Conservation (phyloP, 1,139 yeast species). For the Debaryomyces nepalensis region DNA sequence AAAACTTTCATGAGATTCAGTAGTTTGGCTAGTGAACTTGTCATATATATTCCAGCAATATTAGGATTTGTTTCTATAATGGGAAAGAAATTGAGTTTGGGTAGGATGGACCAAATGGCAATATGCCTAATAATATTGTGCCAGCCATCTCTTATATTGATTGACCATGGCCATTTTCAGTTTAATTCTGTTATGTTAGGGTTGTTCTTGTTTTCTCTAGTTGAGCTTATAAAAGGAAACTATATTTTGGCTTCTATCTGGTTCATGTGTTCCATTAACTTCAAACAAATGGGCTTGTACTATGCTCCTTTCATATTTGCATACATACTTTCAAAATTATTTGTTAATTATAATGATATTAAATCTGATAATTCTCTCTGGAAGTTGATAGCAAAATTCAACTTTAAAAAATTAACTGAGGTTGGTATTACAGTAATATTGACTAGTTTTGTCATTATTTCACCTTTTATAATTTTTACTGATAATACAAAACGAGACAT, state of each 20-base stretch:
- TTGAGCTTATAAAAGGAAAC: slow-evolving; percentile 66
- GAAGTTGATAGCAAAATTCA: slow-evolving; percentile 17
- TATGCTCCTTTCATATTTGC: slow-evolving; percentile 89
- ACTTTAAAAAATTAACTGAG: slow-evolving; percentile 55
- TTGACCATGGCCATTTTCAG: slow-evolving; percentile 98
- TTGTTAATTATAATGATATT: slow-evolving; percentile 27
- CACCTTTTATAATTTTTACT: slow-evolving; percentile 60
- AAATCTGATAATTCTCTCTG: slow-evolving; percentile 13
- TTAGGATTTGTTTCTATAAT: slow-evolving; percentile 68
- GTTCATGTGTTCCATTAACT: slow-evolving; percentile 77
- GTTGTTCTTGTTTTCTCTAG: slow-evolving; percentile 67
- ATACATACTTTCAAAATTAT: slow-evolving; percentile 60
- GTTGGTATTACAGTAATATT: slow-evolving; percentile 66
- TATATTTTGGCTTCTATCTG: slow-evolving; percentile 74
- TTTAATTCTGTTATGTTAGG: slow-evolving; percentile 96
- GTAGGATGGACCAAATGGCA: slow-evolving; percentile 76
- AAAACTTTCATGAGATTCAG: slow-evolving; percentile 86
- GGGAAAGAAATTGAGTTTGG: slow-evolving; percentile 57
- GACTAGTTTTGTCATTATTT: slow-evolving; percentile 56
- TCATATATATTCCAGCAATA: slow-evolving; percentile 81
- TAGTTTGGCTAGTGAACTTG: slow-evolving; percentile 73
- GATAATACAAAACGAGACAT: slow-evolving; percentile 23
- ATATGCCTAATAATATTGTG: slow-evolving; percentile 75
- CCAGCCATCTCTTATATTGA: slow-evolving; percentile 80
- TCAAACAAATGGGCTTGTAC: slow-evolving; percentile 95